Evolutionary conservation across 2,329 filamentous ascomycete genomes (phyloP).

Genomic region (Penicillium sp.): DNA sequence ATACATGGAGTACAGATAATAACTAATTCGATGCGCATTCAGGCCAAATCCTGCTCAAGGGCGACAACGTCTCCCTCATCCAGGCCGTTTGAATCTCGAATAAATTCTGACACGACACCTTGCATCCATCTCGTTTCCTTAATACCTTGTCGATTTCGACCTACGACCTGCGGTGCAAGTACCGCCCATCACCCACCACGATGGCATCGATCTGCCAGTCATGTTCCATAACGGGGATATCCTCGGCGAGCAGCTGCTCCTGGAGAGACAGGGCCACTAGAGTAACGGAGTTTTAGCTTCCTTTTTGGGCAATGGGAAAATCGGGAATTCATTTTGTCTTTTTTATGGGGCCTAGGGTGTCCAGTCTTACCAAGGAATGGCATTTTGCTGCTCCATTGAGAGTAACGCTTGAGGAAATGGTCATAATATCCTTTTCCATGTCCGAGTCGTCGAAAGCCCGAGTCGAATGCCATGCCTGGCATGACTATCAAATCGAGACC

Average conservation of each 20-base stretch:
- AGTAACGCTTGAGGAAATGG: conserved; percentile 80
- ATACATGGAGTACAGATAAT: too few relatives aligned
- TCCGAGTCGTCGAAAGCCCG: conserved; percentile 72
- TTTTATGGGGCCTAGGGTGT: conserved; percentile 7
- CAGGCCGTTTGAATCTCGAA: conserved; percentile 51
- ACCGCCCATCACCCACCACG: conserved; percentile 69
- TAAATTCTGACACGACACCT: background rate
- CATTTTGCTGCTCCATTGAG: conserved; percentile 50
- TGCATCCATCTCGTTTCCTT: conserved; percentile 3
- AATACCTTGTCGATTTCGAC: conserved; percentile 16
- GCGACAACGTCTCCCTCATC: conserved; percentile 84
- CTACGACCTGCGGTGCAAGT: conserved; percentile 42
- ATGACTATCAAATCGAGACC: conserved; percentile 84
- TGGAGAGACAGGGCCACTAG: conserved; percentile 77
- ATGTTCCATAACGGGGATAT: conserved; percentile 72
- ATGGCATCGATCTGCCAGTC: conserved; percentile 82
- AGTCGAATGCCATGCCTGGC: conserved; percentile 91
- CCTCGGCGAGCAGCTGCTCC: conserved; percentile 76
- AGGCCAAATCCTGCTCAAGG: conserved; percentile 86
- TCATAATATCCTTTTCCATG: conserved; percentile 99
- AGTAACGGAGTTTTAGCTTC: conserved; percentile 32
- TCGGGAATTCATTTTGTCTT: conserved; percentile 11
- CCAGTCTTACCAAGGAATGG: conserved; percentile 60
- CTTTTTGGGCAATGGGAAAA: conserved; percentile 11
- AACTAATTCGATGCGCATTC: background rate